Conservation (phyloP, 345 rosid species). For the Eucalyptus caleyi region DNA sequence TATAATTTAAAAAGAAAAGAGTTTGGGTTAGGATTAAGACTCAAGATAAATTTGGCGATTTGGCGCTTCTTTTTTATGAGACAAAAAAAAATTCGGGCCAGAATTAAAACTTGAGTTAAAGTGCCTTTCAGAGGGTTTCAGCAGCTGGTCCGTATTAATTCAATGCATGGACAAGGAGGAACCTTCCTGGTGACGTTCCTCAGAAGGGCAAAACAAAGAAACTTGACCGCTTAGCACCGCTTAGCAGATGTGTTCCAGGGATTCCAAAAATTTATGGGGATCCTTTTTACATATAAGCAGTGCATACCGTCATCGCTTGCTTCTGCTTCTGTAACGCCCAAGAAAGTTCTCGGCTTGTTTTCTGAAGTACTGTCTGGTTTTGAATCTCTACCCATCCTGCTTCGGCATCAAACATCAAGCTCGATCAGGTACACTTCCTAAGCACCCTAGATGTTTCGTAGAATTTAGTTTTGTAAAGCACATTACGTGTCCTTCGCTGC, state of each 20-base stretch:
- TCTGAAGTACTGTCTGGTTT: neutral
- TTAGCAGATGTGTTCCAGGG: neutral
- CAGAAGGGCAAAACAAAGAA: neutral
- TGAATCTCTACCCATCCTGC: neutral
- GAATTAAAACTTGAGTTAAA: neutral
- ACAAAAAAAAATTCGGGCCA: neutral
- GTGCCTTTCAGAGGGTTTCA: neutral
- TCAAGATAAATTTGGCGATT: neutral
- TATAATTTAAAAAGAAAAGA: neutral
- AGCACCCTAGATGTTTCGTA: neutral
- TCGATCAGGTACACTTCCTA: neutral
- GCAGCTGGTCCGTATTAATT: neutral
- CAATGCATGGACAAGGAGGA: neutral
- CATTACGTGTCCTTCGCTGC: neutral
- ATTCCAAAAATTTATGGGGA: neutral
- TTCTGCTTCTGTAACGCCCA: neutral
- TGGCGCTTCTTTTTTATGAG: neutral
- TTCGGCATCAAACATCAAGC: neutral
- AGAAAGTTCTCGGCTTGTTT: neutral
- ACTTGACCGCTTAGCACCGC: neutral
- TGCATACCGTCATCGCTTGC: neutral
- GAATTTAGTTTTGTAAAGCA: neutral
- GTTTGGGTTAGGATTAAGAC: neutral
- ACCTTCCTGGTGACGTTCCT: neutral
- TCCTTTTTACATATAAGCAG: neutral